Evolutionary conservation across 2,329 filamentous ascomycete species (phyloP), one percentile per base, ranked within the genome.

Genomic region (Colletotrichum nymphaeae): DNA sequence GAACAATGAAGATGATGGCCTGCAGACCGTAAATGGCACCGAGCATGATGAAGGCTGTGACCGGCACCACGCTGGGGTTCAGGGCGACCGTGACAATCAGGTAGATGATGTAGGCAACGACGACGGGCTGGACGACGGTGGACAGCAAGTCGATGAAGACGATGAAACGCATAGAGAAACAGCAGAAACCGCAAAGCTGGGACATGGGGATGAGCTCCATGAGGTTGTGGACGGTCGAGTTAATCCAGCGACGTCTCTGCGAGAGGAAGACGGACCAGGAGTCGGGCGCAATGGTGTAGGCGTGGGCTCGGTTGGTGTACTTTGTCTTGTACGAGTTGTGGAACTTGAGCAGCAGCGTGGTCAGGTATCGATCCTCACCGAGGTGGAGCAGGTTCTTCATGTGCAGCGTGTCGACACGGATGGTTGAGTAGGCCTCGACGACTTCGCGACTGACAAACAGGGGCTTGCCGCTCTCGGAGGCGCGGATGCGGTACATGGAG

Each of bases 181-280:
- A 49, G 42, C 42, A 99, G 92, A 99, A 99, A 85, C 97, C 97
- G 83, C 97, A 99, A 63, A 99, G 93, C 82, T 98, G 94, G 74
- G 93, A 91, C 83, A 99, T 88, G 6, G 96, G 95, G 75, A 98
- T 96, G 75, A 99, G 92, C 83, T 99, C 97, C 75, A 97, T 94
- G 75, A 99, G 88, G 83, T 99, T 99, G 88, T 99, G 97, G 64
- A 99, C 94, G 0, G 97, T 99, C 69, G 95, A 98, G 88, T 99
- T 99, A 85, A 99, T 99, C 97, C 97, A 99, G 82, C 97, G 94
- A 87, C 97, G 96, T 88, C 97, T 95, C 85, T 99, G 97, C 30
- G 97, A 99, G 83, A 98, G 88, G 89, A 99, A 98, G 73, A 99
- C 95, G 55, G 88, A 86, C 94, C 95, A 98, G 75, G 93, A 95